phyloP scores from a whole-genome alignment of 352 stramenopile species.

The Phytophthora hibernalis region DNA sequence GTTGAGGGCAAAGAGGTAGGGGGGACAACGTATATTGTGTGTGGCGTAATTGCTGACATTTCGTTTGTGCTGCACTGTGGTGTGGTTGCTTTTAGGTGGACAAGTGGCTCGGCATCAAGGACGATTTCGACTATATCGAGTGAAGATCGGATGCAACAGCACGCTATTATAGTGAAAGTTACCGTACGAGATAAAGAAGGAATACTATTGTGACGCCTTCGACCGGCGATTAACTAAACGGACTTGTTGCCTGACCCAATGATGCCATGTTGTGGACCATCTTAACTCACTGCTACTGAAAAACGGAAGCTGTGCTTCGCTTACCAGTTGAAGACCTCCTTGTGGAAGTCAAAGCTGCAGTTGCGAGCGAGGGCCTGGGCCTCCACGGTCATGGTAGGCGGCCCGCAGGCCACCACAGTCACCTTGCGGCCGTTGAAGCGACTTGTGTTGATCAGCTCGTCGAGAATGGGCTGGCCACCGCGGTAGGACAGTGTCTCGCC shows the following conservation, averaged over 20 bases:
- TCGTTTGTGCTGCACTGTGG: slow-evolving; percentile 1
- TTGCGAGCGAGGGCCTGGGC: slow-evolving; percentile 68
- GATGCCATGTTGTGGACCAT: neutral
- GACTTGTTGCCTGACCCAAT: slow-evolving; percentile 2
- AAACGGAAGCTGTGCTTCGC: slow-evolving; percentile 15
- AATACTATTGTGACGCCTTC: slow-evolving; percentile 32
- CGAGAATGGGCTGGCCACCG: slow-evolving; percentile 62
- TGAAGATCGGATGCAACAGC: slow-evolving; percentile 21
- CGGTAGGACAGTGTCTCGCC: slow-evolving; percentile 65
- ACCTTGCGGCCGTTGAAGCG: slow-evolving; percentile 66
- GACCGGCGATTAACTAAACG: slow-evolving; percentile 28
- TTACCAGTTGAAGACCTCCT: slow-evolving; percentile 88
- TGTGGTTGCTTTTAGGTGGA: slow-evolving; percentile 54
- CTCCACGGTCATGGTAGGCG: slow-evolving; percentile 74
- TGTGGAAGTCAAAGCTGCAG: slow-evolving; percentile 84
- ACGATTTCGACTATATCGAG: slow-evolving; percentile 90
- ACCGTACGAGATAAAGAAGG: slow-evolving; percentile 16
- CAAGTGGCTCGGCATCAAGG: slow-evolving; percentile 88
- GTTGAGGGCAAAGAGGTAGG: slow-evolving; percentile 65
- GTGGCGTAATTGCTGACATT: neutral
- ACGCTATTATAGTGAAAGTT: neutral
- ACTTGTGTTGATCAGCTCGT: slow-evolving; percentile 76
- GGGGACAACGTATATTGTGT: neutral
- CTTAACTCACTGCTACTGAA: slow-evolving; percentile 23
- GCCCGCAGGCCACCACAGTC: slow-evolving; percentile 76